Conservation (phyloP, 2,329 filamentous ascomycete genomes). For the Diaporthe batatas region DNA sequence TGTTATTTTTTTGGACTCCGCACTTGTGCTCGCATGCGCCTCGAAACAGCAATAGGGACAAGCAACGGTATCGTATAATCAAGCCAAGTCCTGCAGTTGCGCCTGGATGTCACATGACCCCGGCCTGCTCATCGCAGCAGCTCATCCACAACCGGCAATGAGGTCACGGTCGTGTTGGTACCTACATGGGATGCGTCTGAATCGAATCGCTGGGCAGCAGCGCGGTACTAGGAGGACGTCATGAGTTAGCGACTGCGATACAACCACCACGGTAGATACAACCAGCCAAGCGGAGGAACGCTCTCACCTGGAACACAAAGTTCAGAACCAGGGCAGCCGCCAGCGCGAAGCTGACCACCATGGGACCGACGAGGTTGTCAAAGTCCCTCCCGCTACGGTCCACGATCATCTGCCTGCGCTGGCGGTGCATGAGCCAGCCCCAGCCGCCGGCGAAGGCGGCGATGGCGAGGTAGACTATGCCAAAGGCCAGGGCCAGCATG, state of each 20-base stretch:
- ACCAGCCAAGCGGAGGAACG: conserved; percentile 19
- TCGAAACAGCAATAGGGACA: not conserved
- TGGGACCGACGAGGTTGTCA: conserved; percentile 87
- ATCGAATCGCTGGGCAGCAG: conserved; percentile 47
- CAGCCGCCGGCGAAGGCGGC: conserved; percentile 87
- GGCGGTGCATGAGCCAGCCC: conserved; percentile 88
- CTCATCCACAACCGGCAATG: conserved; percentile 35
- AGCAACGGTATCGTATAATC: not conserved
- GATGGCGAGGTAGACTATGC: conserved; percentile 85
- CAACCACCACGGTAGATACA: not conserved
- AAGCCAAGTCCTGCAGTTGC: not conserved
- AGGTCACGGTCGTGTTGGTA: conserved; percentile 28
- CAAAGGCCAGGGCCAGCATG: conserved; percentile 76
- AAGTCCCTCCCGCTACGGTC: conserved; percentile 92
- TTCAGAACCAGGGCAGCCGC: conserved; percentile 86
- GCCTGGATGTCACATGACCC: not conserved
- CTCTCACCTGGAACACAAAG: conserved; percentile 84
- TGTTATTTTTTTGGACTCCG: conserved; percentile 10
- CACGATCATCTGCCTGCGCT: conserved; percentile 82
- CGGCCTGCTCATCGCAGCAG: conserved; percentile 29
- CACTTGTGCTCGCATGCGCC: conserved; percentile 1
- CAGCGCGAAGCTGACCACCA: conserved; percentile 85
- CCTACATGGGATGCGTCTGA: not conserved
- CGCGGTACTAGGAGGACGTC: conserved; percentile 49
- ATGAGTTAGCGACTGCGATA: conserved; percentile 40